Evolutionary conservation across 202 grass and related monocot genomes (phyloP).

Genomic region (Panicum hallii): DNA sequence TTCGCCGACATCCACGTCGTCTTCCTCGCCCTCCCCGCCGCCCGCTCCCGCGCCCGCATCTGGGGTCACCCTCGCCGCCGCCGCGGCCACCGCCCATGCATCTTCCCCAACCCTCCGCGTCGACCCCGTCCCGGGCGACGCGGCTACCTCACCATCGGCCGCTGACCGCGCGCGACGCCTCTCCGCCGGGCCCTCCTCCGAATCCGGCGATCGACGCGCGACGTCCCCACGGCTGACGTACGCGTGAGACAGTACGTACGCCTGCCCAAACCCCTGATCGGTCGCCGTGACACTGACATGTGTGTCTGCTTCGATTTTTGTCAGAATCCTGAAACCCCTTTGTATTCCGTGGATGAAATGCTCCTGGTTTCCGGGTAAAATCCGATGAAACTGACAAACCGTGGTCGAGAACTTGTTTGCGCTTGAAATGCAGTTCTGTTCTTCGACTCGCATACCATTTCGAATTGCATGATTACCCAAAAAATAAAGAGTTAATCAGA

Average conservation of each 20-base stretch:
- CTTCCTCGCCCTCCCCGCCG: background rate
- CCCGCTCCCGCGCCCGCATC: background rate
- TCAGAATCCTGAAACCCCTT: background rate
- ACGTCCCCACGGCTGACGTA: background rate
- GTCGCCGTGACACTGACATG: background rate
- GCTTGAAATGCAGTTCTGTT: background rate
- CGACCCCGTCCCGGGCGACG: background rate
- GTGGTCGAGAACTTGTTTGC: constrained; percentile 1
- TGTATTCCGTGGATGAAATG: background rate
- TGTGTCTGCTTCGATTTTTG: background rate
- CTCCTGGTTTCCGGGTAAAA: background rate
- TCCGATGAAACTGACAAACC: background rate
- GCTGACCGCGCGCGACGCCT: background rate
- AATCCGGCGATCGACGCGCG: background rate
- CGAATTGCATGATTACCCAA: background rate
- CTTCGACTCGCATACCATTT: background rate
- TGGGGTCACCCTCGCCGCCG: background rate
- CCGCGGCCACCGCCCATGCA: background rate
- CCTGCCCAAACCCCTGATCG: background rate
- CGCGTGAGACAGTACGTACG: background rate
- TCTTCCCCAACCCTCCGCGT: background rate
- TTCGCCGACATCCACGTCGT: background rate
- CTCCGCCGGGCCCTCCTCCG: constrained; percentile 2
- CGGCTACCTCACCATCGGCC: background rate
- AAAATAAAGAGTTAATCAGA: background rate